Evolutionary conservation across 257 asterid species (phyloP), one percentile per base, ranked within the genome.

Genomic region (Rauvolfia tetraphylla): DNA sequence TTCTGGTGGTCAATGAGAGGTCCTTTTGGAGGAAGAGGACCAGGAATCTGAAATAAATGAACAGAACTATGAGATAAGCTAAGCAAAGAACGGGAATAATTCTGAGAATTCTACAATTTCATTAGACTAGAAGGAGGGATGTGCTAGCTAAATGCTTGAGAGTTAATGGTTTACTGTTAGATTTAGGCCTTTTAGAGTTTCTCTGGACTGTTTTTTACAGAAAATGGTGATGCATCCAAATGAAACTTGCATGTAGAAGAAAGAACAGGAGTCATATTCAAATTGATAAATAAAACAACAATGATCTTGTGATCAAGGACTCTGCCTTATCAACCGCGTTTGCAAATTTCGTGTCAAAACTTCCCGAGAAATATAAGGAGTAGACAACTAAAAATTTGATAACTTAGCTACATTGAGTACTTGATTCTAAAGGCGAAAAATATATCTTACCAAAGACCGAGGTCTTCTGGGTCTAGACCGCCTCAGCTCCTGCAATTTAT

Each of bases 21-120:
- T 56, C 92, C 96, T 73, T 89, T 89, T 5, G 84, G 76, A 7
- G 96, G 92, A n/a, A 72, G 74, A 54, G 95, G 90, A 51, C 98
- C 98, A 33, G 91, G 95, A 87, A 94, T 90, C 98, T 94, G 86
- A 75, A 4, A 27, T 1, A 23, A 51, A 49, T 42, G 53, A 34
- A 59, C 77, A 23, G 73, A 78, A 61, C 54, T 5, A 77, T 23
- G 12, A 65, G 1, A 76, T 23, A 22, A 62, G 48, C 15, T 23
- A 22, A 62, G 48, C 15, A 79, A 25, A 12, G 8, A 51, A 29
- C 12, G 27, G 33, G 10, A 48, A 23, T 62, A 10, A 38, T 7
- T 29, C 14, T 27, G 0, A 27, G 25, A 73, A 23, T 56, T 56
- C 3, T 11, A 14, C 22, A 14, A 61, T 1, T 18, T 65, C 41